Evolutionary conservation across 495 filamentous ascomycete species (phyloP).

Genomic region (Staphylotrichum longicolle): DNA sequence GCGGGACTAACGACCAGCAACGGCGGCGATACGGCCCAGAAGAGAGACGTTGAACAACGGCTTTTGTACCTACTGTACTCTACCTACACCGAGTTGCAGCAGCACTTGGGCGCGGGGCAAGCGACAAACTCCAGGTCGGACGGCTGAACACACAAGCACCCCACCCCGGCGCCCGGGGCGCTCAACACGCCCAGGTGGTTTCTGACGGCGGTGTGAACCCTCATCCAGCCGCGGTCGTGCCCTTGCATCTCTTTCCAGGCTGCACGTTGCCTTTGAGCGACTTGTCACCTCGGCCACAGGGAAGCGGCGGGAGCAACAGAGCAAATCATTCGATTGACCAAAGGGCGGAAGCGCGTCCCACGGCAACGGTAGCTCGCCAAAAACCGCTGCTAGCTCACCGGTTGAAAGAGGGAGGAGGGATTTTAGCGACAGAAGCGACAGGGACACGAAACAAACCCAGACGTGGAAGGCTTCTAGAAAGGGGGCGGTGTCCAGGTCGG

Average conservation of each 20-base stretch:
- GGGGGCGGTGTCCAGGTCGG: conserved; percentile 11
- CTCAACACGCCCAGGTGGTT: too few relatives aligned
- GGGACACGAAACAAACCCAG: conserved; percentile 19
- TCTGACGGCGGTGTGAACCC: too few relatives aligned
- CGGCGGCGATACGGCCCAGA: too few relatives aligned
- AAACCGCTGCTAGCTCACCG: conserved; percentile 3
- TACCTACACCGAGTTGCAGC: not conserved
- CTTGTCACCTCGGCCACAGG: not conserved
- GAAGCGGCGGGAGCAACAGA: not conserved
- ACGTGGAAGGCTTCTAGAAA: conserved; percentile 19
- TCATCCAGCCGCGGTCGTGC: not conserved
- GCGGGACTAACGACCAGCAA: not conserved
- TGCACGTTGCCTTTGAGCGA: conserved; percentile 5
- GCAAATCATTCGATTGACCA: not conserved
- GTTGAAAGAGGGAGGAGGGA: not conserved
- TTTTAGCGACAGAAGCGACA: conserved; percentile 1
- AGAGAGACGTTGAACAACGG: not conserved
- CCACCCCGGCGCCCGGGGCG: too few relatives aligned
- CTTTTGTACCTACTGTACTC: not conserved
- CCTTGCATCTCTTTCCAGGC: not conserved
- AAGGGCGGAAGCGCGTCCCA: not conserved
- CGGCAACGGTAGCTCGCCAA: not conserved
- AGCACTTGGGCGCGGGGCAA: not conserved
- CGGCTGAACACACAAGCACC: not conserved
- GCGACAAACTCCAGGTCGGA: not conserved